Evolutionary conservation across 225 moss, liverwort and hornwort species (phyloP).

Genomic region (Straminergon stramineum): DNA sequence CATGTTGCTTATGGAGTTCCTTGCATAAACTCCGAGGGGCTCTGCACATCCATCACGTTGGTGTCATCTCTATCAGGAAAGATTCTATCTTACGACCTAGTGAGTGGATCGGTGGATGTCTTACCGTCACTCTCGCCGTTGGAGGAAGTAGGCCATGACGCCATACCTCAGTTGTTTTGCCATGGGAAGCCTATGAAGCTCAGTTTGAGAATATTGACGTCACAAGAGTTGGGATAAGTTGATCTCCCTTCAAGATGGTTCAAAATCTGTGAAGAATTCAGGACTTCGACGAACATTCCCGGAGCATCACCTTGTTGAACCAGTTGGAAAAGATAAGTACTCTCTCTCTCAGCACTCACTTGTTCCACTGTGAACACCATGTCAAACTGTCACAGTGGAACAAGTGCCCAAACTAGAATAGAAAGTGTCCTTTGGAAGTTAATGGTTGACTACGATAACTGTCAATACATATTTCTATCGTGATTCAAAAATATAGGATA

Average conservation of each 20-base stretch:
- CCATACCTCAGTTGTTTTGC: not conserved
- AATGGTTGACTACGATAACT: not conserved
- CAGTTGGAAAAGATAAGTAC: not conserved
- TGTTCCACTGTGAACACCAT: not conserved
- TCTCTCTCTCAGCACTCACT: not conserved
- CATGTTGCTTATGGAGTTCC: not conserved
- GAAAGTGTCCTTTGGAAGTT: not conserved
- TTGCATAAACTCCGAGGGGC: not conserved
- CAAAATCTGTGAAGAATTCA: not conserved
- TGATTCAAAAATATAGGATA: not conserved
- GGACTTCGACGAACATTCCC: not conserved
- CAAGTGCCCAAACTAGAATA: not conserved
- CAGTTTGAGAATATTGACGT: not conserved
- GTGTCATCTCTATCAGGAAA: not conserved
- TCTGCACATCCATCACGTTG: not conserved
- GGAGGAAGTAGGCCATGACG: not conserved
- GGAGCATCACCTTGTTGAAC: not conserved
- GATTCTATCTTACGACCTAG: not conserved
- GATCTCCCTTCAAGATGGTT: too few species aligned
- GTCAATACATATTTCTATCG: not conserved
- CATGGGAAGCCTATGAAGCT: not conserved
- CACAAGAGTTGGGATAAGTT: not conserved
- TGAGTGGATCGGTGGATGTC: not conserved
- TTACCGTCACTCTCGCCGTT: not conserved
- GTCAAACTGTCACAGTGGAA: too few species aligned